Evolutionary conservation across 202 grass and related monocot genomes (phyloP).

Genomic region (Panicum virgatum): DNA sequence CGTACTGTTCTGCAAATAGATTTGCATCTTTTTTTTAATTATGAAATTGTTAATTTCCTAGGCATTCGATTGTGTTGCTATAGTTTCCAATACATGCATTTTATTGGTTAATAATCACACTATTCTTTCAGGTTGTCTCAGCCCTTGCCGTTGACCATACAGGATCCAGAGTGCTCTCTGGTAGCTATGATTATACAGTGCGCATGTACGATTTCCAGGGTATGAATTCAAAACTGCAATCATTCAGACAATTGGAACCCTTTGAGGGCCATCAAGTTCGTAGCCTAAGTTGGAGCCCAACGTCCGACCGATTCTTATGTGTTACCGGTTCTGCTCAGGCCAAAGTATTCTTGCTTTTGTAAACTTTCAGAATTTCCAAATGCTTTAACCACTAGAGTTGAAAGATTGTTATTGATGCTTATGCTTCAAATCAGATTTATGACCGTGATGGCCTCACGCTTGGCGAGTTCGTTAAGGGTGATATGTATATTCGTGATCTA

Average conservation of each 20-base stretch:
- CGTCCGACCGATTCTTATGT: conserved; percentile 87
- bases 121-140: conserved; percentile 74
- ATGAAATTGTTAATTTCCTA: neutral
- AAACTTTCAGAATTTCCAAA: conserved; percentile 28
- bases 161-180: conserved; percentile 88
- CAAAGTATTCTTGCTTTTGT: conserved; percentile 61
- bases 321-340: conserved; percentile 93
- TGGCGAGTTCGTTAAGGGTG: conserved; percentile 92
- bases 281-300: conserved; percentile 97
- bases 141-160: conserved; percentile 95
- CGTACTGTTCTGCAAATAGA: neutral
- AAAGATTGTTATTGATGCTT: conserved; percentile 25
- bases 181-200: conserved; percentile 96
- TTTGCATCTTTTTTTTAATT: neutral
- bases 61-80: neutral
- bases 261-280: conserved; percentile 98
- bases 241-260: conserved; percentile 93
- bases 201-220: conserved; percentile 99
- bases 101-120: conserved; percentile 28
- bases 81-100: conserved; percentile 4
- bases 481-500: conserved; percentile 98
- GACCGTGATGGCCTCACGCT: conserved; percentile 92
- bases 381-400: conserved; percentile 1
- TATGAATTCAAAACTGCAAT: conserved; percentile 98
- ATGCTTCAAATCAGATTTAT: conserved; percentile 71